Evolutionary conservation across 352 stramenopile species (phyloP), one percentile per base, ranked within the genome.

Genomic region (Pythium rhizo-oryzae): DNA sequence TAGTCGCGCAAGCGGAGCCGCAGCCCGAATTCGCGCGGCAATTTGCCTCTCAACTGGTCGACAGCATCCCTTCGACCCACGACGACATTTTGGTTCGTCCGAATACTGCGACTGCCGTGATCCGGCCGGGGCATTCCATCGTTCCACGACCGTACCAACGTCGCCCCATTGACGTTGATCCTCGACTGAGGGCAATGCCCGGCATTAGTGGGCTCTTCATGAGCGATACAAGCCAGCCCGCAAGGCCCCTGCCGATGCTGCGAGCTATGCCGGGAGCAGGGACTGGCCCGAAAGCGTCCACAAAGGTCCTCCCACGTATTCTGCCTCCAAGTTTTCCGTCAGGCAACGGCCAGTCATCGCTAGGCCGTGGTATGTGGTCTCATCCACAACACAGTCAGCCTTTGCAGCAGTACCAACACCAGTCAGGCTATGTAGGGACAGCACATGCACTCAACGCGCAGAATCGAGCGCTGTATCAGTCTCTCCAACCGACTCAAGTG

Each of bases 51-150:
- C 39, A 43, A 37, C 19, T 59, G 21, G 8, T 16, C 39, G 24
- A 62, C 4, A 13, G 24, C 1, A 7, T 47, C n/a, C 8, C 30
- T 0, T 19, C 43, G 11, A 44, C 19, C 41, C 16, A 44, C 54
- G 43, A 58, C 21, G 15, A 19, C n/a, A 30, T 59, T 11, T 23
- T 39, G 9, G 30, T 23, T 19, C 46, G 54, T 12, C 56, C 50
- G 21, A 67, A 62, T 52, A 13, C 30, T 24, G 60, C 39, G 8
- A n/a, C n/a, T n/a, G 57, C 69, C n/a, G 63, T 75, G 18, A 70
- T 71, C 25, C 69, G 65, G 25, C 69, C 69, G 15, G 69, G 62
- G 24, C 23, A 58, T 15, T 67, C 62, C n/a, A 75, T 75, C 59
- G 62, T 74, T 5, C 68, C 68, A 7, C 25, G n/a, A 37, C 37